Percentiles rank a stretch among this genome's conserved stretches.
Conservation (phyloP, 257 asterid genomes). For the Lavandula angustifolia region DNA sequence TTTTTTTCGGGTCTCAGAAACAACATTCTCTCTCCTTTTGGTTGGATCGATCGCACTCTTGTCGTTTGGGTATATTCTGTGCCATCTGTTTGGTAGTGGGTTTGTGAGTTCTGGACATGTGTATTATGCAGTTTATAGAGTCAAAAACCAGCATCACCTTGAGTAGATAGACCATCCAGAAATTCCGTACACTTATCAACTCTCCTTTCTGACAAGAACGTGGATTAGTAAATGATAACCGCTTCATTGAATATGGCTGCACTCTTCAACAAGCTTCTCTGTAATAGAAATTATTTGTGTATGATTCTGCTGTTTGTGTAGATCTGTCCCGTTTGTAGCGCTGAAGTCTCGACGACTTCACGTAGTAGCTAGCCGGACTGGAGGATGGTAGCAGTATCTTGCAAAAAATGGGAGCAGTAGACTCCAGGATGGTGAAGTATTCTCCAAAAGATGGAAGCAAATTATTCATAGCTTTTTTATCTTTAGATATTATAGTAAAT, state of each 20-base stretch:
- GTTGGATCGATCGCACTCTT: background rate
- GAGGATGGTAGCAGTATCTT: background rate
- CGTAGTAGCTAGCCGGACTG: slow-evolving; percentile 49
- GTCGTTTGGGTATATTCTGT: background rate
- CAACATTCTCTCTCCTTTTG: too few species aligned
- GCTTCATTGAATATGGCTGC: background rate
- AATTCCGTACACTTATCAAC: background rate
- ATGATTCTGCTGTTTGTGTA: slow-evolving; percentile 40
- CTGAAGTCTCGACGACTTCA: slow-evolving; percentile 74
- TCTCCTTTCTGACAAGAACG: too few species aligned
- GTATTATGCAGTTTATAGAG: background rate
- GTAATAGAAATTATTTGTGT: background rate
- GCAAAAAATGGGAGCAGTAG: slow-evolving; percentile 10
- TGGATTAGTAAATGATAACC: too few species aligned
- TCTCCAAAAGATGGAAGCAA: slow-evolving; percentile 24
- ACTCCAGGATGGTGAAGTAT: slow-evolving; percentile 3
- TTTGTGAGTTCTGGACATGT: too few species aligned
- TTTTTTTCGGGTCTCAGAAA: background rate
- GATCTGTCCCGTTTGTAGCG: slow-evolving; percentile 94
- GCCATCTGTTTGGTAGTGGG: background rate
- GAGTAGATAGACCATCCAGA: background rate
- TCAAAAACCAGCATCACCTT: background rate
- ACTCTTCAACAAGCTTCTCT: background rate
- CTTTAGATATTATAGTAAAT: slow-evolving; percentile 1
- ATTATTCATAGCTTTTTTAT: slow-evolving; percentile 20